Evolutionary conservation across 1,139 yeast genomes (phyloP), one percentile per base, ranked within the genome.

Genomic region (Saccharomyces hybrid): DNA sequence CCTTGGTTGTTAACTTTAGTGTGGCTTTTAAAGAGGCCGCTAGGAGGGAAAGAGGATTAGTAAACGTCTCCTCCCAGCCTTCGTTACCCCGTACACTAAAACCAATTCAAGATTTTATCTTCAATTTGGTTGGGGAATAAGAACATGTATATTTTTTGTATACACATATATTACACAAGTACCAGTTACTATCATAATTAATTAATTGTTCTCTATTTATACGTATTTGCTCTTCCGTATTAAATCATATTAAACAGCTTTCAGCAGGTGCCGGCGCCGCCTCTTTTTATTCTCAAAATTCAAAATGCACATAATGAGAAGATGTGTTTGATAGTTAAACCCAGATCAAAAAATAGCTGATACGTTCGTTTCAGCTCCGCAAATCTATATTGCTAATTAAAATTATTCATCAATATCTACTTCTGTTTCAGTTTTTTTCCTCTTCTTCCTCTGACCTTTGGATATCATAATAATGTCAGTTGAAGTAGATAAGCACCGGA

Each of bases 1-100:
- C 93, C 1, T 75, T 93, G 63, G 67, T 80, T 25, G 68, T 89
- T 61, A 93, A 93, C 71, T 93, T 90, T 65, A 73, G 80, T 27
- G 80, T 81, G 57, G 89, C 91, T 1, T 79, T 86, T 73, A 80
- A 74, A 11, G 44, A 38, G 20, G 44, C 44, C n/a, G 44, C 44
- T 38, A 38, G 44, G 20, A 38, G 20, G 44, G 25, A 38, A 38
- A 38, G 44, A 38, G 44, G 20, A 38, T 38, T 38, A 3, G 20
- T 38, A 38, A 38, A 38, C 8, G 44, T 38, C 5, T 38, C 44
- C 25, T 38, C 44, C 7, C 44, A 20, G 20, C 16, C 44, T 38
- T 20, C 44, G 11, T 38, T 38, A 20, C 70, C 73, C 42, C 63
- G 62, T 9, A 52, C 61, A 23, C 61, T 70, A 42, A 59, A 59